Base-by-base conservation (phyloP, 2,329 filamentous ascomycete genomes). In the Falciphora oryzae region DNA sequence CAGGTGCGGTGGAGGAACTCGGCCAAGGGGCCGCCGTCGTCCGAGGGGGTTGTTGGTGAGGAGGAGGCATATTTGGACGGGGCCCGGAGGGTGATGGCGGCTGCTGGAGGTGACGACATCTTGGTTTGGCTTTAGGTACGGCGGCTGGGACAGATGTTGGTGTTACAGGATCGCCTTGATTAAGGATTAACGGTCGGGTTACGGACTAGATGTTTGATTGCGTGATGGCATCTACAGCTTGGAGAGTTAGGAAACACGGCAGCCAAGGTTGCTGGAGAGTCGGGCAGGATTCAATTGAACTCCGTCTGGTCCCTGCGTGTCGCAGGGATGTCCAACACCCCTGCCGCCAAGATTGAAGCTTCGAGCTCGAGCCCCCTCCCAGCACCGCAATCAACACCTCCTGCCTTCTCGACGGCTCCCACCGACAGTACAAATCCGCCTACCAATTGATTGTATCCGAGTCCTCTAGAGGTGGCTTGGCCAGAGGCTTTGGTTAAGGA, bases 1-100 rank as follows among this genome's bases (percentile, higher is more conserved):
- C 90, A 93, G 66, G 85, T 90, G 66, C 87, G 80, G 63, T 81
- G 76, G 59, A 92, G 83, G 82, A 84, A 90, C 65, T 81, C 75
- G 31, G 86, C 74, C 3, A 83, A 72, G 5, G 87, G 86, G 1
- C 79, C 68, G 18, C 74, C 66, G 73, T 78, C 78, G 61, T 73
- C 66, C 64, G 31, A 67, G 67, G 29, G 72, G 67, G 56, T 68
- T 35, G 65, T 70, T 4, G 57, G n/a, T 63, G 75, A 61, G 59
- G 74, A 65, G 35, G 70, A 10, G 57, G 74, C 66, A 71, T 85
- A 85, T 70, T 81, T 83, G 63, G 81, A 83, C 1, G 85, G 85
- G 11, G 75, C 67, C 63, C 78, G 79, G 25, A 83, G 72, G 65
- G 68, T 73, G 67, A 81, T 70, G 63, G 65, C 31, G 2, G 53